Evolutionary conservation across 2,329 filamentous ascomycete species (phyloP).

Genomic region (Colletotrichum costaricense): DNA sequence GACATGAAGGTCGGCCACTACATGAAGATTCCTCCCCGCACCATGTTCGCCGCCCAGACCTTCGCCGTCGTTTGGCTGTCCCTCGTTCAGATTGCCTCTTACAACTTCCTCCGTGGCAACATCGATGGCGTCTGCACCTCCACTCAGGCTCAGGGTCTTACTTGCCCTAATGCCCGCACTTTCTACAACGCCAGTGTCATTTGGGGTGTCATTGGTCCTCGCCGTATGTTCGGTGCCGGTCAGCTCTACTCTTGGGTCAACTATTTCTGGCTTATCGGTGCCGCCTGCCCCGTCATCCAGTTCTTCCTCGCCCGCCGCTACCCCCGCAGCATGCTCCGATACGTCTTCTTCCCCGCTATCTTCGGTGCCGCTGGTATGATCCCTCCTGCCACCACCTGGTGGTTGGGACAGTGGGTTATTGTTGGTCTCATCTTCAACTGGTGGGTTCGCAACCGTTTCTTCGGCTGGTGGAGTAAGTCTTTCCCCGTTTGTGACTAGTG

Average conservation of each 20-base stretch:
- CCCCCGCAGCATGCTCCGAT: conserved; percentile 58
- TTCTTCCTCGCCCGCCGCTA: conserved; percentile 60
- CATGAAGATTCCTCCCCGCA: conserved; percentile 64
- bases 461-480: conserved; percentile 64
- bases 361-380: conserved; percentile 62
- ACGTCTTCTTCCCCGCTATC: conserved; percentile 64
- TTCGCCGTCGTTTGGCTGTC: conserved; percentile 55
- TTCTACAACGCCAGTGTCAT: conserved; percentile 71
- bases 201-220: conserved; percentile 68
- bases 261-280: conserved; percentile 66
- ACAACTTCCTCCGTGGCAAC: conserved; percentile 55
- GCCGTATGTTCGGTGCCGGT: conserved; percentile 47
- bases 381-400: conserved; percentile 67
- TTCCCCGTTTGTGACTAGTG: too few species aligned
- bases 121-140: conserved; percentile 64
- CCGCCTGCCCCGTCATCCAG: conserved; percentile 58
- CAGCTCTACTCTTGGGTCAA: conserved; percentile 62
- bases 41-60: conserved; percentile 58
- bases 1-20: conserved; percentile 65
- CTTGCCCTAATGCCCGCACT: conserved; percentile 66
- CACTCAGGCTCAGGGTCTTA: conserved; percentile 61
- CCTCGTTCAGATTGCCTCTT: conserved; percentile 49
- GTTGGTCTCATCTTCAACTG: conserved; percentile 68
- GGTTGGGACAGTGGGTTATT: conserved; percentile 65
- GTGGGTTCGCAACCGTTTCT: conserved; percentile 59